A percentile compares a stretch with the other conserved stretches of the same genome.
Conservation (phyloP, 306 rosid genomes). For the Hylodesmum podocarpum region DNA sequence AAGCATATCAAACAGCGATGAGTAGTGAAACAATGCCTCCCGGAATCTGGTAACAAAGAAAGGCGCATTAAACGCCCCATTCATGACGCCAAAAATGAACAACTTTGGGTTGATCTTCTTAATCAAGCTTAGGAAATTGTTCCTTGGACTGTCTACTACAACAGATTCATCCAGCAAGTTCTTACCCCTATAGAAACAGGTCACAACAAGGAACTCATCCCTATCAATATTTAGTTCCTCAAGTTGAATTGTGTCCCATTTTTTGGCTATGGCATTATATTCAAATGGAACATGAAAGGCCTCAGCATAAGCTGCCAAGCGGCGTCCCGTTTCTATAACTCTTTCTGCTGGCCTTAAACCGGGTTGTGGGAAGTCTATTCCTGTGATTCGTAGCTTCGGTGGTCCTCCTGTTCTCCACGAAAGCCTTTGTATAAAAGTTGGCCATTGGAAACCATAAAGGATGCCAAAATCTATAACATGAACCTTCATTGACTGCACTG, state of each 20-base stretch:
- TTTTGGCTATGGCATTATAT: background rate
- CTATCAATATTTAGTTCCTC: background rate
- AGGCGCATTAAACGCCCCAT: background rate
- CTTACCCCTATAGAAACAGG: background rate
- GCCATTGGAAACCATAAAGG: slow-evolving; percentile 4
- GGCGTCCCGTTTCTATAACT: background rate
- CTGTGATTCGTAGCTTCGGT: background rate
- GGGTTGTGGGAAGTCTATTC: background rate
- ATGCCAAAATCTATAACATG: slow-evolving; percentile 1
- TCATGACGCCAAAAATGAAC: background rate
- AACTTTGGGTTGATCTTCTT: background rate
- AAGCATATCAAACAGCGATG: background rate
- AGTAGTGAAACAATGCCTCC: background rate
- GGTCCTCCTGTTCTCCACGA: background rate
- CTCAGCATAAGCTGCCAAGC: background rate
- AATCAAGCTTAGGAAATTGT: background rate
- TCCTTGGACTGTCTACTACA: background rate
- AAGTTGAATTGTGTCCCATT: background rate
- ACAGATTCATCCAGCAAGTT: background rate
- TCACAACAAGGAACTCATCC: slow-evolving; percentile 2
- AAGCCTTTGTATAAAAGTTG: background rate
- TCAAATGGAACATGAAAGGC: background rate
- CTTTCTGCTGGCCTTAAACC: background rate
- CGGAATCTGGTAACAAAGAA: slow-evolving; percentile 1
- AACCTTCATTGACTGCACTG: background rate